Percentiles rank a stretch among this genome's conserved stretches.
Evolutionary conservation across 2,329 filamentous ascomycete species (phyloP).

Genomic region (Colletotrichum acutatum): DNA sequence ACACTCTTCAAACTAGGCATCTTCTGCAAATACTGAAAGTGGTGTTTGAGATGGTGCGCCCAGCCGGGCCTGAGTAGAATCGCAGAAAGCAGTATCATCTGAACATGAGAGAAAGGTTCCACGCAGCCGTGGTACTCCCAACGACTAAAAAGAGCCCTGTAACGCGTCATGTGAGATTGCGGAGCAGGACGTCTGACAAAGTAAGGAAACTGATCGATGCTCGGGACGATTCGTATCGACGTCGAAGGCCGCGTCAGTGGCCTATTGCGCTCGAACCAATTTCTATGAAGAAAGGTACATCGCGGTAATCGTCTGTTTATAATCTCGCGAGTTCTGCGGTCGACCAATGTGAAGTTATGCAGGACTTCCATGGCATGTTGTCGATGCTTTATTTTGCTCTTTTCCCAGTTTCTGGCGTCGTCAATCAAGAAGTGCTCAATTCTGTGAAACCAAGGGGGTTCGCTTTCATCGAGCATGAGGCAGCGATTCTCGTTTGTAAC

Average conservation of each 20-base stretch:
- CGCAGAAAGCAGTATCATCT: background rate
- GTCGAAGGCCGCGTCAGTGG: background rate
- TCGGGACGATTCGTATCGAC: background rate
- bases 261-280: background rate
- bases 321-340: background rate
- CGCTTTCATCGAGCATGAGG: background rate
- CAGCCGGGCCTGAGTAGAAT: background rate
- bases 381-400: background rate
- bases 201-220: background rate
- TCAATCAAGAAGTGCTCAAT: background rate
- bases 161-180: background rate
- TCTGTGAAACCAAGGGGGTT: background rate
- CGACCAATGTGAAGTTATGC: background rate
- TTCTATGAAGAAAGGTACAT: background rate
- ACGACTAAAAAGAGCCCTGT: background rate
- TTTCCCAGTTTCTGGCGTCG: background rate
- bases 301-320: background rate
- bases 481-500: background rate
- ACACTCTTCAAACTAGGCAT: background rate
- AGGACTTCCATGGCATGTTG: background rate
- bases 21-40: background rate
- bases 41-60: background rate
- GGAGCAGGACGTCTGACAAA: background rate
- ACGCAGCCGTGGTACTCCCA: too few relatives aligned
- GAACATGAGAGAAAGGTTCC: background rate